Conservation (phyloP, 108 stramenopile genomes). For the Pseudonitzschia multistriata region DNA sequence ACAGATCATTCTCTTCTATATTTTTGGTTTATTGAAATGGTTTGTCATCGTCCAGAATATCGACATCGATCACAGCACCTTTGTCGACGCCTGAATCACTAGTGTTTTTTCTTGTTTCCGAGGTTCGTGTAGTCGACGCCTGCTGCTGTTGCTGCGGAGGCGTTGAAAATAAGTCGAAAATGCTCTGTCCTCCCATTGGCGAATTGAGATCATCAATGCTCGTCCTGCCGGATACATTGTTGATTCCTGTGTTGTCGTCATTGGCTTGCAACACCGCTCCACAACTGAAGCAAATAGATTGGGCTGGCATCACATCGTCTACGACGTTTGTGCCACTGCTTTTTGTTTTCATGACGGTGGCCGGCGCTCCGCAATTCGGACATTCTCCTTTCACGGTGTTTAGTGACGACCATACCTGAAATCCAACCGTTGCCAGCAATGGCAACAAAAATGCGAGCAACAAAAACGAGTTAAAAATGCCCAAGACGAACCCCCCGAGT, state of each 20-base stretch:
- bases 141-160: too few species aligned
- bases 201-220: constrained; percentile 42
- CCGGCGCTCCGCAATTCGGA: constrained; percentile 64
- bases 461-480: constrained; percentile 69
- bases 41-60: constrained; percentile 60
- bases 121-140: constrained; percentile 16
- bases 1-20: not conserved
- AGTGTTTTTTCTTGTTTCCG: constrained; percentile 1
- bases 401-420: constrained; percentile 59
- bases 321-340: constrained; percentile 19
- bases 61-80: constrained; percentile 68
- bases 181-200: constrained; percentile 42
- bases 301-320: constrained; percentile 8
- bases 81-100: constrained; percentile 35
- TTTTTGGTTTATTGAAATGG: constrained; percentile 18
- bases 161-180: constrained; percentile 37
- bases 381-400: constrained; percentile 64
- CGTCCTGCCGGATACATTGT: constrained; percentile 31
- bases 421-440: constrained; percentile 47
- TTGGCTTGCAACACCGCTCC: constrained; percentile 52
- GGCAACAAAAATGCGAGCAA: constrained; percentile 56
- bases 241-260: constrained; percentile 34
- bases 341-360: constrained; percentile 49
- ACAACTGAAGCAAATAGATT: constrained; percentile 65
- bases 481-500: constrained; percentile 65